Percentiles rank a stretch among this genome's conserved stretches.
Conservation (phyloP, 2,329 filamentous ascomycete species). For the Ustilaginoidea virens region DNA sequence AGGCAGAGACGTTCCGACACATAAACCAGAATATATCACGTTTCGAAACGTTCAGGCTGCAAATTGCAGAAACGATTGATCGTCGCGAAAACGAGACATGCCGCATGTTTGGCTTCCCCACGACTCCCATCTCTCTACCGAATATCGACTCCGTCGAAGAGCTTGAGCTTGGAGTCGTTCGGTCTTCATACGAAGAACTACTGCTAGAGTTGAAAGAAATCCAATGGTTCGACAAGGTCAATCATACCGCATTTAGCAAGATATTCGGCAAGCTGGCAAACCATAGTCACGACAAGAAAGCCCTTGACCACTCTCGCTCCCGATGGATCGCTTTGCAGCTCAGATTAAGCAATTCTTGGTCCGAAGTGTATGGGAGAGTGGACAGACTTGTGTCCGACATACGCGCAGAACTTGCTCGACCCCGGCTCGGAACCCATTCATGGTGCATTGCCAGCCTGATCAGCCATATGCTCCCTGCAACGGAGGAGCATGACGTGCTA, state of each 20-base stretch:
- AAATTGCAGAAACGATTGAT: not conserved
- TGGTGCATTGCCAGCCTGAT: not conserved
- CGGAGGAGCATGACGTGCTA: not conserved
- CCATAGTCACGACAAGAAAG: not conserved
- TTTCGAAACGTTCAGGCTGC: not conserved
- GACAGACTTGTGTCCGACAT: not conserved
- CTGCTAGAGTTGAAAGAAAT: constrained; percentile 1
- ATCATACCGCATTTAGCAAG: constrained; percentile 1
- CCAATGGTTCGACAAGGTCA: constrained; percentile 4
- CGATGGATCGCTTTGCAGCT: not conserved
- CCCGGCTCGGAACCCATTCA: not conserved
- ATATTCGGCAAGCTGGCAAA: constrained; percentile 2
- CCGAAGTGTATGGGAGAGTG: not conserved
- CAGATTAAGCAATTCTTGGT: not conserved
- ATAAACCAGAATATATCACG: not conserved
- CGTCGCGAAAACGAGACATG: constrained; percentile 2
- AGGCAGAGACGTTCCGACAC: not conserved
- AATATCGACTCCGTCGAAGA: constrained; percentile 1
- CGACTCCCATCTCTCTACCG: not conserved
- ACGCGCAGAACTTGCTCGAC: not conserved
- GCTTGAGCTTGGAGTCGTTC: constrained; percentile 1
- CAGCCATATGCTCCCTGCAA: not conserved
- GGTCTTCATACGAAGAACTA: constrained; percentile 1
- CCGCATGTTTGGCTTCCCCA: constrained; percentile 1
- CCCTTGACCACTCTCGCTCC: not conserved